These are phyloP conservation scores for Monotropa hypopitys DNA, from an alignment of 179 eudicot genomes.

Conservation along the genomic window DNA sequence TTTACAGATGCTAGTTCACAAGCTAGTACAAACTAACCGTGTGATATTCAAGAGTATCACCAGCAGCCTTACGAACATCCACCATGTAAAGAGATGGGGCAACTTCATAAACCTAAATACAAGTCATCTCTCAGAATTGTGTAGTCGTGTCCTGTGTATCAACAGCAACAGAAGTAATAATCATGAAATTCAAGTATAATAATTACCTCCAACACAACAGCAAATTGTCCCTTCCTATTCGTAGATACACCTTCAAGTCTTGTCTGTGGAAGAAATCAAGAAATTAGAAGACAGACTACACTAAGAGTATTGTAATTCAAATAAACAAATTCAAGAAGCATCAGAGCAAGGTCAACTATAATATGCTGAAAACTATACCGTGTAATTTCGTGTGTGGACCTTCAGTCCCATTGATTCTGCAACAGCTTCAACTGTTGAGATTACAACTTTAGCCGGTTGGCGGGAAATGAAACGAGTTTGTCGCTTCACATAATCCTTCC, in stretches of 20 bases:
- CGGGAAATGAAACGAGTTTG: constrained; percentile 95
- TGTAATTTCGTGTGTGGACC: constrained; percentile 68
- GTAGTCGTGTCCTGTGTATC: not conserved
- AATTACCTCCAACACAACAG: constrained; percentile 81
- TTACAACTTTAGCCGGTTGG: constrained; percentile 56
- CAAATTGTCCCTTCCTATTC: constrained; percentile 54
- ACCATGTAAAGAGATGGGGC: constrained; percentile 95
- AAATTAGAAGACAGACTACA: not conserved
- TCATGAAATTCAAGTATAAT: not conserved
- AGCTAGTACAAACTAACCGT: constrained; percentile 30
- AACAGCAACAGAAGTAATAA: constrained; percentile 1
- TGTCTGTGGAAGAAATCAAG: constrained; percentile 31
- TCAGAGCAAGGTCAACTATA: not conserved
- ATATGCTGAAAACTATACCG: constrained; percentile 26
- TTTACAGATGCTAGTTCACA: not conserved
- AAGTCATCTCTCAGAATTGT: not conserved
- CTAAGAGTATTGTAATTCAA: not conserved
- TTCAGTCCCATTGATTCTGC: constrained; percentile 79
- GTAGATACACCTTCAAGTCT: constrained; percentile 83
- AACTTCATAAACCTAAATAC: constrained; percentile 64
- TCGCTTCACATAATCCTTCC: constrained; percentile 72
- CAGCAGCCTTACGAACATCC: constrained; percentile 91
- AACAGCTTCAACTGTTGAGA: constrained; percentile 55
- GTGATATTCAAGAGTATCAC: constrained; percentile 92
- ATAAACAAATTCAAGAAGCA: not conserved